Evolutionary conservation across 805 yeast species (phyloP).

Genomic region (Ogataea corticis): DNA sequence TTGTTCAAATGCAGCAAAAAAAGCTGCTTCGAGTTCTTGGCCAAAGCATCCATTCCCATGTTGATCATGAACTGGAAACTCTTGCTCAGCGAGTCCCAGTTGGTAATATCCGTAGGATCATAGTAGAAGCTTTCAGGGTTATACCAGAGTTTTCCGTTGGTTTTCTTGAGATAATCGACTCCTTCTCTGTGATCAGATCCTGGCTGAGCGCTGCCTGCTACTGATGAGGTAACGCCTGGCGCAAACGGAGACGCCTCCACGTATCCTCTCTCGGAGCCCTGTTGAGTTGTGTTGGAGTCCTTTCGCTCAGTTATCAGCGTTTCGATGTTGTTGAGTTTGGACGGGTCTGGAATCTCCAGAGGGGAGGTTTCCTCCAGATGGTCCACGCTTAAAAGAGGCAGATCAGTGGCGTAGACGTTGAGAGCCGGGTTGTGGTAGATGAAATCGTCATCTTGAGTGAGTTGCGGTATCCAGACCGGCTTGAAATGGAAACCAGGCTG

Average conservation of each 20-base stretch:
- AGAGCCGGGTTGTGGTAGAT: slow-evolving; percentile 62
- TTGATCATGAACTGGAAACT: slow-evolving; percentile 49
- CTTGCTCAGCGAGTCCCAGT: slow-evolving; percentile 59
- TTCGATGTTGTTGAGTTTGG: slow-evolving; percentile 25
- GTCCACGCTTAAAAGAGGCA: slow-evolving; percentile 51
- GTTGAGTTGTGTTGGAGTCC: slow-evolving; percentile 8
- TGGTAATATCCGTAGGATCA: slow-evolving; percentile 57
- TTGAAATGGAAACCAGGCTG: slow-evolving; percentile 32
- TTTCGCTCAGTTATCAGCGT: slow-evolving; percentile 19
- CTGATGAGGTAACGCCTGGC: background rate
- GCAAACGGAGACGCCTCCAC: background rate
- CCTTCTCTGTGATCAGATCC: slow-evolving; percentile 11
- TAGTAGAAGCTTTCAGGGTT: slow-evolving; percentile 51
- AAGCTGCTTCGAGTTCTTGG: slow-evolving; percentile 48
- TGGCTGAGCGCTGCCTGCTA: background rate
- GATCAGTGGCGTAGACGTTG: slow-evolving; percentile 55
- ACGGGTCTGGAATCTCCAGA: slow-evolving; percentile 32
- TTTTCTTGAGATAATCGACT: slow-evolving; percentile 10
- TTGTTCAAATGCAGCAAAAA: slow-evolving; percentile 55
- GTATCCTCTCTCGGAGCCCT: slow-evolving; percentile 8
- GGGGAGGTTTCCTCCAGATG: slow-evolving; percentile 35
- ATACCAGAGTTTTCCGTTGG: slow-evolving; percentile 21
- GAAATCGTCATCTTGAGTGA: slow-evolving; percentile 54
- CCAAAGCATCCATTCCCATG: slow-evolving; percentile 50
- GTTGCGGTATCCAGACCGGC: slow-evolving; percentile 63